Evolutionary conservation across 495 filamentous ascomycete species (phyloP).

Genomic region (Rhizodiscina lignyota): DNA sequence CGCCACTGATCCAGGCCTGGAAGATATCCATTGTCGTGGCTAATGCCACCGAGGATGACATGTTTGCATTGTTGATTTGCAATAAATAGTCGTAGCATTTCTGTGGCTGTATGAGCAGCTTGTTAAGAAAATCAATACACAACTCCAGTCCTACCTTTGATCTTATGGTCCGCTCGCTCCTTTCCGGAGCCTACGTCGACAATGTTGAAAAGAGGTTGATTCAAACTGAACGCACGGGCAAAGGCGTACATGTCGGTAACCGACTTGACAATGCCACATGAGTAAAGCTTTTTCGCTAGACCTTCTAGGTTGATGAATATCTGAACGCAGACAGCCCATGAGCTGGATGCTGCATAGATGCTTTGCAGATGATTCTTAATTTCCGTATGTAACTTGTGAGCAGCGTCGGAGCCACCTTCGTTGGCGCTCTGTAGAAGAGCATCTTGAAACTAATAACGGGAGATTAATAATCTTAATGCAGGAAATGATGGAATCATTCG

Average conservation of each 20-base stretch:
- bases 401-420: slow-evolving; percentile 23
- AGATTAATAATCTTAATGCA: no score
- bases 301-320: slow-evolving; percentile 21
- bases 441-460: slow-evolving; percentile 23
- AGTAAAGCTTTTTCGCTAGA: slow-evolving; percentile 15
- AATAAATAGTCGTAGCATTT: slow-evolving; percentile 22
- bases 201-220: slow-evolving; percentile 23
- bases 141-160: slow-evolving; percentile 18
- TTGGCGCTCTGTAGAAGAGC: slow-evolving; percentile 11
- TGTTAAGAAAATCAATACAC: slow-evolving; percentile 1
- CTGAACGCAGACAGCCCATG: slow-evolving; percentile 20
- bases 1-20: slow-evolving; percentile 20
- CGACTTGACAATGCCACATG: slow-evolving; percentile 13
- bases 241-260: slow-evolving; percentile 16
- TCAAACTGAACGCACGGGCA: slow-evolving; percentile 18
- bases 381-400: slow-evolving; percentile 16
- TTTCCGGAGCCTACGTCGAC: slow-evolving; percentile 24
- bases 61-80: slow-evolving; percentile 24
- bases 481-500: background rate
- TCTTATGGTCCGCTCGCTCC: slow-evolving; percentile 23
- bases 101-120: no score
- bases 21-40: slow-evolving; percentile 24
- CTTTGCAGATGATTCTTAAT: slow-evolving; percentile 16
- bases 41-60: slow-evolving; percentile 24
- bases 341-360: slow-evolving; percentile 8